A percentile compares a stretch with the other conserved stretches of the same genome.
These are phyloP conservation scores for Daldinia childiae DNA, from an alignment of 495 filamentous ascomycete genomes.

Conservation along the genomic window DNA sequence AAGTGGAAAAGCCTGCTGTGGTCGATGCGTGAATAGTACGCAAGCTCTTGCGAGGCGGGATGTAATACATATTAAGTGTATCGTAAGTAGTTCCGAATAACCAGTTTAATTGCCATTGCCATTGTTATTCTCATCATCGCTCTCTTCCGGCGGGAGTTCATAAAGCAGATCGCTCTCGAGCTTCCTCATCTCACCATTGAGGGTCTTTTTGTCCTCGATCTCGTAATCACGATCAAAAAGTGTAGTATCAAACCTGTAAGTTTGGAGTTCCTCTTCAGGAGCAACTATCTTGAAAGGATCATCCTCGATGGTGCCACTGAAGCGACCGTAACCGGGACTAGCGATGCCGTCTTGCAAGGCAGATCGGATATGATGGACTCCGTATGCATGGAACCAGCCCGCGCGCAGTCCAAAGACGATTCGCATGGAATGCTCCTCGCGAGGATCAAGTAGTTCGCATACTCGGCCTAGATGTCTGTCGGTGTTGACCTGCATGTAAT, in stretches of 20 bases:
- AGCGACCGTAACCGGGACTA: conserved; percentile 43
- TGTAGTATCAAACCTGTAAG: background rate
- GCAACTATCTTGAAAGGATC: no score
- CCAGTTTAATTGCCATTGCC: background rate
- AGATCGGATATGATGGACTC: conserved; percentile 12
- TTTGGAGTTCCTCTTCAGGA: no score
- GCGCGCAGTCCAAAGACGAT: conserved; percentile 19
- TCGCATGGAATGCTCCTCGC: conserved; percentile 35
- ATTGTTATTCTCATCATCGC: no score
- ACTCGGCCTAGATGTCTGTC: conserved; percentile 46
- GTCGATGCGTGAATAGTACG: background rate
- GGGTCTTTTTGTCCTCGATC: background rate
- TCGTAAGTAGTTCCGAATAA: background rate
- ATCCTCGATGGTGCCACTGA: conserved; percentile 35
- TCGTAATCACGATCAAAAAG: background rate
- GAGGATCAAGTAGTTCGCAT: conserved; percentile 22
- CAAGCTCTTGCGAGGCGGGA: no score
- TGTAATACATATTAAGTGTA: background rate
- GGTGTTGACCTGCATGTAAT: conserved; percentile 36
- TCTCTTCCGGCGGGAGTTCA: background rate
- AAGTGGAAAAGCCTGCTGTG: background rate
- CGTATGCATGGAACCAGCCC: conserved; percentile 27
- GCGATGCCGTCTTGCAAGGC: conserved; percentile 41
- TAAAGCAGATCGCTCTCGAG: background rate
- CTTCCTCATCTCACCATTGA: background rate